Base-by-base conservation (phyloP, 768 basidiomycete species). In the Terana coerulea region DNA sequence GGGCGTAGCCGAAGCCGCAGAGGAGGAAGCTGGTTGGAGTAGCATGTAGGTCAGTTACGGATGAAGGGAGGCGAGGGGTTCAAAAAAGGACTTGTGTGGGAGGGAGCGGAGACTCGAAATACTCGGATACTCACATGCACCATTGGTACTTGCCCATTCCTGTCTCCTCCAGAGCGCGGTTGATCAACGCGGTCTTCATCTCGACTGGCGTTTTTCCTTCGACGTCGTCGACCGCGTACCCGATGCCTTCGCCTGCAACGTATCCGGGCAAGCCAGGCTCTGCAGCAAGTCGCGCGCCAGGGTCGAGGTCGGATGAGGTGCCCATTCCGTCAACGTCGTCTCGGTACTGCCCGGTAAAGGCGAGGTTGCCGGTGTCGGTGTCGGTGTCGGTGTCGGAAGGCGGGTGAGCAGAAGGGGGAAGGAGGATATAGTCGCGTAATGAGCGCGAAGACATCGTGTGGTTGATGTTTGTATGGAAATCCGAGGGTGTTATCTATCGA, bases 61-160 rank as follows among this genome's bases (percentile, higher is more conserved):
- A 1, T 17, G 15, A 12, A 21, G 15, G 30, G 30, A 33, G 45
- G 45, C n/a, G n/a, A n/a, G n/a, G n/a, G n/a, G n/a, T 15, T 11
- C 12, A 34, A 45, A 8, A 28, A n/a, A n/a, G n/a, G n/a, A n/a
- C n/a, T n/a, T n/a, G n/a, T n/a, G n/a, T n/a, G n/a, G 15, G 7
- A 34, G 10, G 33, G 33, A 34, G 33, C n/a, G 33, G 33, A n/a
- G n/a, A n/a, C n/a, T n/a, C n/a, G n/a, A n/a, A n/a, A n/a, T n/a
- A n/a, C n/a, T n/a, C n/a, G 26, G 14, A 3, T 12, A 33, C 51
- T 22, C 19, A 53, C 51, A 53, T 53, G 51, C 51, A 53, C 51
- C 51, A 53, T 39, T 53, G 51, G 39, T 53, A 53, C 12, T 37
- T 22, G 4, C 51, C 51, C 51, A 53, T 53, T 17, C 51, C 51